Base-by-base conservation (phyloP, 2,329 filamentous ascomycete species). In the Colletotrichum sp. region DNA sequence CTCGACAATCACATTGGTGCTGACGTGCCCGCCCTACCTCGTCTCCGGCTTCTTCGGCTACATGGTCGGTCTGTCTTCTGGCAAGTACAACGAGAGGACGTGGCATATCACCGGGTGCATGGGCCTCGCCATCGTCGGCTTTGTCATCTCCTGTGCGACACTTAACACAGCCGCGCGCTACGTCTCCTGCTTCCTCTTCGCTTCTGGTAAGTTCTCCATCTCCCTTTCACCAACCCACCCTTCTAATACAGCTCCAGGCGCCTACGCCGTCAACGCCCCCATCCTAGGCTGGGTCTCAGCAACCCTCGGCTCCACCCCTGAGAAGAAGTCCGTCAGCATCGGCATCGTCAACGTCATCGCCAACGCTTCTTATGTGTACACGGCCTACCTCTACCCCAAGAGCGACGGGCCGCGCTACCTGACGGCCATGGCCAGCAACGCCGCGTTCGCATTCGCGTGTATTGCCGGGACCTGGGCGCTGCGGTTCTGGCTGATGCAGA, bases 11-110 rank as follows among this genome's bases (percentile, higher is more conserved):
- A 87, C 82, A 9, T 79, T 89, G 12, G 82, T 89, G 9, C 83
- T 89, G 7, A 89, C 87, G 0, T 84, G 83, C 71, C 88, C 88
- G 0, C 88, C 88, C 0, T 90, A 88, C 77, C 81, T 88, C 2
- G 79, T 88, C 16, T 87, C 88, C 0, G 86, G 84, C 5, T 84
- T 84, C 28, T 84, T 85, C 15, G 86, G 86, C 7, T 85, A 88
- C 55, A 72, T 84, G 3, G 84, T 85, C 6, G 87, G 84, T 2
- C 84, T 85, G 78, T 87, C 83, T 2, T 88, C 87, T 0, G 87
- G 86, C 3, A 82, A 82, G 9, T 83, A 85, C 77, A 85, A 87
- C 39, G 86, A 88, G 68, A 80, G 86, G 24, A 85, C 84, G 3
- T 85, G 83, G 82, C 84, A 86, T 67, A 84, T 87, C 75, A 80